Evolutionary conservation across 805 yeast species (phyloP), one percentile per base, ranked within the genome.

Genomic region (Metschnikowia lunata): DNA sequence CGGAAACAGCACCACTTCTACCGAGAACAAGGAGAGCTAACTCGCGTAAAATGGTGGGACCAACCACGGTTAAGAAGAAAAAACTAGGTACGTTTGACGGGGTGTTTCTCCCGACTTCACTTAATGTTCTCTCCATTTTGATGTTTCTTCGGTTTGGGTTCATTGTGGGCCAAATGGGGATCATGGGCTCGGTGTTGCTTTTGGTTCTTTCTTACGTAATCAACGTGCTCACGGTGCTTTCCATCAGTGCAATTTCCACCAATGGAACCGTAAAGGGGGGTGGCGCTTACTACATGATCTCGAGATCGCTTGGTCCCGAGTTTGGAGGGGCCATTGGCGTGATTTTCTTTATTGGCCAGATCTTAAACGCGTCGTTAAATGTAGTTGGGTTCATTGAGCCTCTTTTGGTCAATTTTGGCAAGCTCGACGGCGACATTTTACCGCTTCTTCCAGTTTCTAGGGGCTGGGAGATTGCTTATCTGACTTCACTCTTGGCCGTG

Each of bases 181-280:
- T 91, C 6, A 42, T 85, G 13, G 97, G 97, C 5, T 74, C 95
- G 3, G 55, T 89, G 23, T 64, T 79, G 1, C 65, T 91, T 18
- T 68, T 93, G 32, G 43, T 83, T 2, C 61, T 88, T 61, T 85
- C 96, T 38, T 93, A 90, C 61, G 59, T 80, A 3, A 88, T 93
- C 50, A 85, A 91, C 60, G 70, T 88, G 6, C 70, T 93, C 44
- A 93, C 99, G 0, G 88, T 96, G 0, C 65, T 93, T 52, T 87
- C 96, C 15, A 82, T 93, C 46, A 86, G 96, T 43, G 99, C 99
- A 1, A 93, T 93, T 48, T 88, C 97, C 2, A 93, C 99, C 1
- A 93, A 93, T 60, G 99, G 99, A 18, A 88, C 95, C 0, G 98
- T 93, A 2, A 79, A 89, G 54, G 98, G 98, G 11, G 99, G 99